Conservation (phyloP, 495 filamentous ascomycete genomes). For the Penicillium arizonense region DNA sequence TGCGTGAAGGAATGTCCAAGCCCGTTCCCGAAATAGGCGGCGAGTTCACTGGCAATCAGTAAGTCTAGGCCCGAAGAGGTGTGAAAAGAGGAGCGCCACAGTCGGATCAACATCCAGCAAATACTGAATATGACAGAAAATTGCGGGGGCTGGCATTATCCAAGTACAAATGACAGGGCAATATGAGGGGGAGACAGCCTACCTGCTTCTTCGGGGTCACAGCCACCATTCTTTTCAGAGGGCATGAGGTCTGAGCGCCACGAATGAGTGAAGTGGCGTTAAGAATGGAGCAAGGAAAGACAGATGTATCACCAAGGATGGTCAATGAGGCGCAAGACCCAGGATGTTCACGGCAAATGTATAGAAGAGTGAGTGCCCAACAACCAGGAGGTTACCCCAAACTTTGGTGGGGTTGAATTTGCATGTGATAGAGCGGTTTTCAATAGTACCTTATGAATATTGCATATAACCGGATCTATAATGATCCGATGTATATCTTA, state of each 20-base stretch:
- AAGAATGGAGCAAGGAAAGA: background rate
- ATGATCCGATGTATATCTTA: no score
- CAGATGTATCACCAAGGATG: no score
- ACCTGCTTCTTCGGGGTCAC: constrained; percentile 34
- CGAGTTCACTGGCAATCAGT: constrained; percentile 29
- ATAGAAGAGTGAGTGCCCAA: constrained; percentile 24
- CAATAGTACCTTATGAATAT: no score
- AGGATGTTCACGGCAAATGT: no score
- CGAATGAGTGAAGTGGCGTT: background rate
- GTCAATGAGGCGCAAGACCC: no score
- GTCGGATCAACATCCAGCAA: no score
- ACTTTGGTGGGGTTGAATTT: no score
- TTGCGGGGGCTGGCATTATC: background rate
- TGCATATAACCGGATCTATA: no score
- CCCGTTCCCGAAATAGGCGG: constrained; percentile 29
- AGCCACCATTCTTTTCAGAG: constrained; percentile 26
- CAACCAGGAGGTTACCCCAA: constrained; percentile 62
- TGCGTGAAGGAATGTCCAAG: constrained; percentile 25
- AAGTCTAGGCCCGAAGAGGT: background rate
- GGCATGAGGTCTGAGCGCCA: constrained; percentile 29
- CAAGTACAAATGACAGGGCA: constrained; percentile 7
- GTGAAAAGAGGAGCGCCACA: background rate
- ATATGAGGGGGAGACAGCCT: constrained; percentile 14
- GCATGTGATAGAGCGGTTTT: no score
- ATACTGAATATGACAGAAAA: background rate